Evolutionary conservation across 768 basidiomycete species (phyloP), one percentile per base, ranked within the genome.

Genomic region (Trametes gibbosa): DNA sequence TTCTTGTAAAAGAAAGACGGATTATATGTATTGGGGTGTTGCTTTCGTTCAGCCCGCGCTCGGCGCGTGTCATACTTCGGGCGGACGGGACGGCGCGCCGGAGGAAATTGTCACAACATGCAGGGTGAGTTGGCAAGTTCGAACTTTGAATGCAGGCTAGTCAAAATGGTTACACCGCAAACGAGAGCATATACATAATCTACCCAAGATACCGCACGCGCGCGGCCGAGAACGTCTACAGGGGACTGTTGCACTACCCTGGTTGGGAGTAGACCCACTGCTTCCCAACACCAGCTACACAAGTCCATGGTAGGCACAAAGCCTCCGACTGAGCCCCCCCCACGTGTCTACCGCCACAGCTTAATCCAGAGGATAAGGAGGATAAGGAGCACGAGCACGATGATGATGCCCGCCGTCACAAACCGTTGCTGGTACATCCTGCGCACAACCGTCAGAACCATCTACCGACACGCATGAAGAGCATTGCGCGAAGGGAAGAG

Each of bases 341-440:
- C 29, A 19, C 19, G 35, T 4, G 29, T 48, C 55, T 56, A 80
- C 63, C 77, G 78, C 53, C 85, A 74, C 23, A 85, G 73, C 70
- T 95, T 95, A 69, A 84, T 84, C 84, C 89, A 94, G 7, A 91
- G 71, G 54, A 96, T 87, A 64, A 95, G 78, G 24, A 76, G 76
- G 63, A 98, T 95, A 49, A 98, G 83, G 3, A 95, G 69, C 50
- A 96, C 76, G 35, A 98, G 87, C 27, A 98, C 84, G 56, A 79
- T 75, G 57, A 99, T 88, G 66, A 98, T 98, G 40, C 83, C 88
- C 39, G 75, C 89, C 5, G 95, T 98, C 48, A 97, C 81, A 48
- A 91, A 81, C 52, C 92, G 88, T 68, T 99, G 96, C 73, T 97
- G 94, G 71, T 98, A 95, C 93, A 98, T 97, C 77, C 97, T 99